phyloP scores from a whole-genome alignment of 331 rosid species.

The Stylosanthes scabra region DNA sequence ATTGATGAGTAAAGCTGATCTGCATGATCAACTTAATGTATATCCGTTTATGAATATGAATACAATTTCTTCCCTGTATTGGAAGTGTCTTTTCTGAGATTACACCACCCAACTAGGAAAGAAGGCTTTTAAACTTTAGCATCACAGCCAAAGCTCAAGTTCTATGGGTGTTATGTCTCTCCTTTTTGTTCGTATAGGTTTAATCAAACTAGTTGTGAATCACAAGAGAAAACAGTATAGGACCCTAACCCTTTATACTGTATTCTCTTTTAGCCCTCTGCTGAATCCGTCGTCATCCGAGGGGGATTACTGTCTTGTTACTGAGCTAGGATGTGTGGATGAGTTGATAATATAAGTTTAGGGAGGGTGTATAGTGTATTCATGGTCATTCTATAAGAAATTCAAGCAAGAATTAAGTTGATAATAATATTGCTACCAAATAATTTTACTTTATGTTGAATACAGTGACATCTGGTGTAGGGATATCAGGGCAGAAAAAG shows the following conservation, averaged over 20 bases:
- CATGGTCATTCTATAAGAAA: background rate
- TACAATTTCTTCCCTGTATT: background rate
- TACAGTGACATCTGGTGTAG: background rate
- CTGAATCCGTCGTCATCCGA: background rate
- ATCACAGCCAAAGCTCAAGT: conserved; percentile 20
- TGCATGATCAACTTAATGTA: background rate
- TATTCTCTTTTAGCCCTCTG: conserved; percentile 9
- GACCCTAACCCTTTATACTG: conserved; percentile 12
- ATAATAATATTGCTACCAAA: background rate
- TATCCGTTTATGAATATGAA: background rate
- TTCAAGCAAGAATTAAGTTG: background rate
- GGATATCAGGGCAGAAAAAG: background rate
- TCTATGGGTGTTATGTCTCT: background rate
- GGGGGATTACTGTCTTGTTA: too few relatives aligned
- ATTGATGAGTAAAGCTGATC: background rate
- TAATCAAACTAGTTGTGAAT: conserved; percentile 19
- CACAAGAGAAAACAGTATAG: background rate
- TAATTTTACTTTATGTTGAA: background rate
- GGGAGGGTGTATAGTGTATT: too few relatives aligned
- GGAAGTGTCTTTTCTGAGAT: background rate
- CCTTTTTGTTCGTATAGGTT: conserved; percentile 26
- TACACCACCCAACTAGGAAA: background rate
- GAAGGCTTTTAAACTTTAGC: background rate
- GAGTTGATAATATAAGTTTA: too few relatives aligned
- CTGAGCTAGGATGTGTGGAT: too few relatives aligned